Evolutionary conservation across 805 yeast genomes (phyloP).

Genomic region (Yarrowia sp.): DNA sequence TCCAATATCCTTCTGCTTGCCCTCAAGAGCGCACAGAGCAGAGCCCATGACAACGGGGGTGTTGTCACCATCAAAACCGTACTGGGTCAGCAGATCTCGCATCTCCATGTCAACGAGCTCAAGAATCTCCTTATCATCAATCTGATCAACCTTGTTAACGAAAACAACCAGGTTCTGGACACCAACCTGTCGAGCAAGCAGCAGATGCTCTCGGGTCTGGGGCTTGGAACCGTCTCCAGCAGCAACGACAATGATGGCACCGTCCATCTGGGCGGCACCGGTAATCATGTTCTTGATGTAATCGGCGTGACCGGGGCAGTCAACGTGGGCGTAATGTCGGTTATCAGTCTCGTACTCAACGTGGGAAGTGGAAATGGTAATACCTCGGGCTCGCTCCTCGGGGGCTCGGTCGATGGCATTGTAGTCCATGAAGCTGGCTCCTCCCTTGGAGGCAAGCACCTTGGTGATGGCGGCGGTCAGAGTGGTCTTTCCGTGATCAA

Average conservation of each 20-base stretch:
- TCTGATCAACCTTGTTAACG: constrained; percentile 96
- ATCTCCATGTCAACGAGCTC: constrained; percentile 99
- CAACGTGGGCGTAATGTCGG: constrained; percentile 97
- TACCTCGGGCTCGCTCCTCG: constrained; percentile 99
- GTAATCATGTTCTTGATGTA: constrained; percentile 98
- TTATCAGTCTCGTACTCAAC: constrained; percentile 94
- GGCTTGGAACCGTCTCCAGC: constrained; percentile 99
- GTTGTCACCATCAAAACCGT: constrained; percentile 97
- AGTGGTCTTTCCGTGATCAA: constrained; percentile 98
- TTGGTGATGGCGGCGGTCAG: constrained; percentile 98
- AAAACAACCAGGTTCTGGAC: constrained; percentile 95
- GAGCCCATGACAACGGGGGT: constrained; percentile 98
- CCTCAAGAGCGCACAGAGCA: constrained; percentile 94
- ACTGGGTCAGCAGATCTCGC: constrained; percentile 88
- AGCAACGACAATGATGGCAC: constrained; percentile 98
- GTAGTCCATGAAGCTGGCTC: constrained; percentile 91
- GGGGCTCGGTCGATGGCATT: constrained; percentile 95
- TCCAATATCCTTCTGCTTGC: constrained; percentile 86
- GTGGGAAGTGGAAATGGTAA: constrained; percentile 96
- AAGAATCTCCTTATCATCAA: constrained; percentile 98
- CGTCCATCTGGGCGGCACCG: constrained; percentile 99
- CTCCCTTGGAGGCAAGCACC: constrained; percentile 81
- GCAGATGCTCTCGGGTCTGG: constrained; percentile 97
- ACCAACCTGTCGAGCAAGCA: constrained; percentile 99
- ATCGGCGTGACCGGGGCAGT: constrained; percentile 99